Percentiles rank a stretch among this genome's conserved stretches.
Evolutionary conservation across 2,329 filamentous ascomycete genomes (phyloP).

Genomic region (Xylariaceae sp.): DNA sequence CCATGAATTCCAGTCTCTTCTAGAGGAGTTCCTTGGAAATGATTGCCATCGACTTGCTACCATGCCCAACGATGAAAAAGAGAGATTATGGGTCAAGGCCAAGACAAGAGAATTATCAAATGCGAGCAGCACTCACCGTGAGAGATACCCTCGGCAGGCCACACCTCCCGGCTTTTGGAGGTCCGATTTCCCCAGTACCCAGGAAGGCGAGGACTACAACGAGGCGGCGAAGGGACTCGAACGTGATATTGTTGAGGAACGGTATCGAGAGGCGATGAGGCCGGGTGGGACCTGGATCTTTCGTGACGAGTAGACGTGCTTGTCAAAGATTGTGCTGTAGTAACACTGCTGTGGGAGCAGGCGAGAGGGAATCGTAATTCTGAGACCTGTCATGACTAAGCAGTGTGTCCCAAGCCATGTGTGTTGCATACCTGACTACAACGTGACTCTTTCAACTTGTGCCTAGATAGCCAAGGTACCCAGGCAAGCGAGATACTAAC

Average conservation of each 20-base stretch:
- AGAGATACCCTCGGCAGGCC: constrained; percentile 64
- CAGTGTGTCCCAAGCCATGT: too few relatives aligned
- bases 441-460: too few relatives aligned
- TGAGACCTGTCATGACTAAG: too few relatives aligned
- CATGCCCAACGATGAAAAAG: constrained; percentile 58
- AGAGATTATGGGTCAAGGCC: constrained; percentile 69
- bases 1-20: constrained; percentile 32
- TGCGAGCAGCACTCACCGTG: constrained; percentile 70
- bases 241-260: constrained; percentile 62
- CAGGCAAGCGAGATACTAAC: too few relatives aligned
- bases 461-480: too few relatives aligned
- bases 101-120: constrained; percentile 70
- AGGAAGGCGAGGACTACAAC: constrained; percentile 67
- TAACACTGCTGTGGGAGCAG: neutral
- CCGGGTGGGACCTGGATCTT: constrained; percentile 75
- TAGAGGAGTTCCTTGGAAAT: constrained; percentile 57
- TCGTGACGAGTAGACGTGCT: constrained; percentile 62
- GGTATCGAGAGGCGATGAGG: constrained; percentile 78
- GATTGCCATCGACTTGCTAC: constrained; percentile 53
- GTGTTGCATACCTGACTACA: too few relatives aligned
- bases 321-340: neutral
- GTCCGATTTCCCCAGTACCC: constrained; percentile 82
- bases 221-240: constrained; percentile 62
- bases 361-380: neutral
- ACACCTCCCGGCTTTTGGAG: constrained; percentile 91